phyloP scores from a whole-genome alignment of 345 rosid species.

The Viola odorata region DNA sequence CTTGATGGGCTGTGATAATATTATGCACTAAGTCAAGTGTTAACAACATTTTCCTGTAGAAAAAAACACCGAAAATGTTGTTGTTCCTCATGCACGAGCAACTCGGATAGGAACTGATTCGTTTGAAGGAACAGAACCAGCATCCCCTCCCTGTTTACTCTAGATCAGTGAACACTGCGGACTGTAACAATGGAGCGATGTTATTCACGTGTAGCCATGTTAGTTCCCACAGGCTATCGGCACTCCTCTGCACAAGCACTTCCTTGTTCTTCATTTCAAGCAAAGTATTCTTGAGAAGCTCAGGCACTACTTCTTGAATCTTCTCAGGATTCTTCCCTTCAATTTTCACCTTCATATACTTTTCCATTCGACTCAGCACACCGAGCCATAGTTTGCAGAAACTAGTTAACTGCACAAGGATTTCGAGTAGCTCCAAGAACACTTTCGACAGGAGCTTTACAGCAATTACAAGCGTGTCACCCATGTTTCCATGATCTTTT shows the following conservation, averaged over 20 bases:
- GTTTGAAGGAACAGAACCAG: slow-evolving; percentile 32
- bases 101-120: slow-evolving; percentile 37
- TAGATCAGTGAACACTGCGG: slow-evolving; percentile 84
- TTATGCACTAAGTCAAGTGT: too few relatives aligned
- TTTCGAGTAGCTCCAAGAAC: slow-evolving; percentile 65
- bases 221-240: slow-evolving; percentile 94
- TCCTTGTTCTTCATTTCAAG: slow-evolving; percentile 78
- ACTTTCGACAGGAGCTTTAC: slow-evolving; percentile 73
- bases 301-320: slow-evolving; percentile 82
- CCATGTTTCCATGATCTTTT: slow-evolving; percentile 94
- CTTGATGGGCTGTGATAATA: too few relatives aligned
- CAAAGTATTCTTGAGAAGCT: slow-evolving; percentile 80
- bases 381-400: slow-evolving; percentile 96
- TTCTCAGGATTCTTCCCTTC: slow-evolving; percentile 86
- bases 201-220: slow-evolving; percentile 96
- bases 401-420: slow-evolving; percentile 65
- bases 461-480: slow-evolving; percentile 73
- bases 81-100: slow-evolving; percentile 29
- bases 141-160: slow-evolving; percentile 20
- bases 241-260: slow-evolving; percentile 77
- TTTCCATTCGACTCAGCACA: slow-evolving; percentile 86
- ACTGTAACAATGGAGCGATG: slow-evolving; percentile 67
- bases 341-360: slow-evolving; percentile 83
- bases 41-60: neutral
- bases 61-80: neutral